Percentiles rank a stretch among this genome's conserved stretches.
These are phyloP conservation scores for Pyrenophora teres DNA, from an alignment of 2,329 filamentous ascomycete genomes.

Conservation along the genomic window DNA sequence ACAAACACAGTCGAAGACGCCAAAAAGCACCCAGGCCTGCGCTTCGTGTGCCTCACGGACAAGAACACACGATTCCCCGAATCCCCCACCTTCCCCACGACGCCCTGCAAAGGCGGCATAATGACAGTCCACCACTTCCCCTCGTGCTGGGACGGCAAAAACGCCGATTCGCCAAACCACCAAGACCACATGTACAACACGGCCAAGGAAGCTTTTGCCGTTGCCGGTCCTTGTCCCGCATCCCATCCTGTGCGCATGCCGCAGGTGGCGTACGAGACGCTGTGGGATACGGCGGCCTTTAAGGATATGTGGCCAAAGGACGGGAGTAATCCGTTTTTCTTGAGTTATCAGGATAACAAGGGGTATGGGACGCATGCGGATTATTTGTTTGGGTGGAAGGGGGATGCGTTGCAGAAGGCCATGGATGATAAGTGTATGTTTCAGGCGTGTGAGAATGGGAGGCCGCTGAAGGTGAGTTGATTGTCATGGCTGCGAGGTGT, in stretches of 20 bases:
- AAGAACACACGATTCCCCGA: conserved; percentile 27
- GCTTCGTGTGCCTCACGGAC: conserved; percentile 19
- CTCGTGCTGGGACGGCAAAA: conserved; percentile 54
- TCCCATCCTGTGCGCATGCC: conserved; percentile 38
- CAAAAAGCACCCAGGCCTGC: conserved; percentile 5
- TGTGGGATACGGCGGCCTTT: conserved; percentile 38
- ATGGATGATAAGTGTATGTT: conserved; percentile 38
- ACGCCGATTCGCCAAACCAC: conserved; percentile 60
- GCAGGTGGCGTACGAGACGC: conserved; percentile 40
- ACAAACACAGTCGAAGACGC: conserved; percentile 10
- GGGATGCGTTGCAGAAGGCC: conserved; percentile 30
- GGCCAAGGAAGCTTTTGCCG: conserved; percentile 24
- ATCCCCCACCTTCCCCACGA: conserved; percentile 12
- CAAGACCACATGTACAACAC: conserved; percentile 52
- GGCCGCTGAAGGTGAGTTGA: conserved; percentile 25
- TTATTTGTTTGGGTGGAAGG: conserved; percentile 40
- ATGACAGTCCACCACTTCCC: conserved; percentile 29
- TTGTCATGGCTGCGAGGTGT: neutral
- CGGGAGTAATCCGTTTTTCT: conserved; percentile 35
- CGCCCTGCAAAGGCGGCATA: conserved; percentile 8
- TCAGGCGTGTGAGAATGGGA: conserved; percentile 27
- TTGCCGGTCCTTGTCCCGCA: conserved; percentile 30
- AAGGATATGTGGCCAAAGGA: conserved; percentile 33
- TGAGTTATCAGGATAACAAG: conserved; percentile 31
- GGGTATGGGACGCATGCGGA: conserved; percentile 39